Conservation (phyloP, 805 yeast species). For the Starmera amethionina region DNA sequence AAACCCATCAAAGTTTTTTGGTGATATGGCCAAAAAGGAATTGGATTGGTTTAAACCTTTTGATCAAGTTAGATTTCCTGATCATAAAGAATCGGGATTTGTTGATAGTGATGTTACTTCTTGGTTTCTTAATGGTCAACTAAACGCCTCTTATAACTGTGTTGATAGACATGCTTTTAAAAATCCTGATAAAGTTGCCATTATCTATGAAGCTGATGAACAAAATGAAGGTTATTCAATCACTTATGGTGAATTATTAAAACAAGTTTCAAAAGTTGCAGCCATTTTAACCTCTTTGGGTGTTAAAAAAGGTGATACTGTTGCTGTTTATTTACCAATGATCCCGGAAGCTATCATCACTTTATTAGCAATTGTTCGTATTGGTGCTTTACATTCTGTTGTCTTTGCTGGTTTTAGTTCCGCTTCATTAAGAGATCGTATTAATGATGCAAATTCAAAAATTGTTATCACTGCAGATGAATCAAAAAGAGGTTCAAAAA, state of each 20-base stretch:
- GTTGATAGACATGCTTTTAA: slow-evolving; percentile 92
- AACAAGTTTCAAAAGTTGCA: slow-evolving; percentile 79
- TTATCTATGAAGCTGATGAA: slow-evolving; percentile 92
- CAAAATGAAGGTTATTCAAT: slow-evolving; percentile 60
- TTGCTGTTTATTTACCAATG: slow-evolving; percentile 96
- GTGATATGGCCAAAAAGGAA: slow-evolving; percentile 60
- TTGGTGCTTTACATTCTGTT: slow-evolving; percentile 95
- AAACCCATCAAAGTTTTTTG: slow-evolving; percentile 75
- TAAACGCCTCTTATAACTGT: slow-evolving; percentile 89
- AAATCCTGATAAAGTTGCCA: slow-evolving; percentile 76
- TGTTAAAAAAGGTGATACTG: slow-evolving; percentile 89
- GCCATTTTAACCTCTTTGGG: slow-evolving; percentile 79
- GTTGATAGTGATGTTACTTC: slow-evolving; percentile 72
- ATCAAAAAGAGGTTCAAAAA: slow-evolving; percentile 92
- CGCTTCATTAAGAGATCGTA: slow-evolving; percentile 85
- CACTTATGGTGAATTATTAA: slow-evolving; percentile 80
- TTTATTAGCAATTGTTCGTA: slow-evolving; percentile 84
- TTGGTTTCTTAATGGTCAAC: slow-evolving; percentile 90
- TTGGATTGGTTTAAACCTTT: slow-evolving; percentile 78
- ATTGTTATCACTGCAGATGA: slow-evolving; percentile 92
- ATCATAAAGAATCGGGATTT: slow-evolving; percentile 33
- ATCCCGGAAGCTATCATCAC: slow-evolving; percentile 93
- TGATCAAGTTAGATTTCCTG: slow-evolving; percentile 32
- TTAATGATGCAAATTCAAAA: slow-evolving; percentile 76
- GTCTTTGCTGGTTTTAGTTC: slow-evolving; percentile 96